Conservation (phyloP, 345 rosid genomes). For the Cardamine occulta region DNA sequence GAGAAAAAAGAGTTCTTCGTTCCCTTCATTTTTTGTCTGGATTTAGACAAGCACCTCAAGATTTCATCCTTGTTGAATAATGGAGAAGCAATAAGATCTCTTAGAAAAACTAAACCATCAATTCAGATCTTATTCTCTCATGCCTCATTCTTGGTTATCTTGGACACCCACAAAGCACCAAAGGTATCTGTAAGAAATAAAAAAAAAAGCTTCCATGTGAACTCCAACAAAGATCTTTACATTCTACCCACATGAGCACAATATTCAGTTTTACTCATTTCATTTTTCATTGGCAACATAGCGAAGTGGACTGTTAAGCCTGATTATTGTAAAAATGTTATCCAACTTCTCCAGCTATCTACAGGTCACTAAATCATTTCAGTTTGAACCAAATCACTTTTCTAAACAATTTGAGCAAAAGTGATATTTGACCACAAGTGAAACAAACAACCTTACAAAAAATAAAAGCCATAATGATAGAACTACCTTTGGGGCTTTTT, state of each 20-base stretch:
- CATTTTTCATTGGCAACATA: constrained; percentile 7
- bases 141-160: constrained; percentile 4
- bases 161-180: neutral
- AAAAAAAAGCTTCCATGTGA: constrained; percentile 1
- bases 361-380: neutral
- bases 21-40: neutral
- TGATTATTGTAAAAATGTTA: neutral
- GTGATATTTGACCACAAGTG: neutral
- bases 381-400: neutral
- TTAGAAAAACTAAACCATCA: neutral
- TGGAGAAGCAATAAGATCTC: neutral
- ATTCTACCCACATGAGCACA: constrained; percentile 10
- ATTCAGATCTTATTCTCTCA: neutral
- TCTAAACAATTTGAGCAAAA: neutral
- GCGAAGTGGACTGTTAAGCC: neutral
- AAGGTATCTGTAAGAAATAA: constrained; percentile 7
- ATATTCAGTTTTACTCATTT: neutral
- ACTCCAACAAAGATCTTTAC: constrained; percentile 4
- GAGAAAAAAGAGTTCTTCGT: no score
- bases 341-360: neutral
- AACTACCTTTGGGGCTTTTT: constrained; percentile 9
- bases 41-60: neutral
- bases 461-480: constrained; percentile 14
- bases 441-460: neutral
- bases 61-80: neutral